Evolutionary conservation across 768 basidiomycete genomes (phyloP).

Genomic region (Butyriboletus loyo): DNA sequence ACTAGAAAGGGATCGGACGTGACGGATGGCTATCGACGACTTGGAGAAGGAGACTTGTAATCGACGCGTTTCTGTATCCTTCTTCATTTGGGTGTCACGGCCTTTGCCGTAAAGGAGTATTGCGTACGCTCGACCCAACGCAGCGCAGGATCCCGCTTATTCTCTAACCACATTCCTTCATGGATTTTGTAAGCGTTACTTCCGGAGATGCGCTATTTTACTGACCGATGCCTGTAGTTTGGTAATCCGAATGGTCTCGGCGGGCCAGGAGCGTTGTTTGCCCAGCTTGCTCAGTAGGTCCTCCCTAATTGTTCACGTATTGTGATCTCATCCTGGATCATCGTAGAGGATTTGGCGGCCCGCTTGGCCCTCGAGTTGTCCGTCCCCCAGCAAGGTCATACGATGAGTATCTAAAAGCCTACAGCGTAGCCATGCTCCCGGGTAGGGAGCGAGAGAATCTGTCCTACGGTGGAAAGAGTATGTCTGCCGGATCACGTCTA

Average conservation of each 20-base stretch:
- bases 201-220: neutral
- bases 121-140: constrained; percentile 23
- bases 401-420: constrained; percentile 92
- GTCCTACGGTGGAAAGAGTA: constrained; percentile 96
- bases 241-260: constrained; percentile 33
- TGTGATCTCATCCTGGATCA: constrained; percentile 17
- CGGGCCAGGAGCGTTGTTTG: constrained; percentile 59
- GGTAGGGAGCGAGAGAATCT: constrained; percentile 85
- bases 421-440: constrained; percentile 92
- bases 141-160: constrained; percentile 11
- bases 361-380: constrained; percentile 44
- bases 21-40: constrained; percentile 11
- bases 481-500: constrained; percentile 37
- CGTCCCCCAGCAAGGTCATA: constrained; percentile 68
- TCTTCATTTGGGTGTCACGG: constrained; percentile 28
- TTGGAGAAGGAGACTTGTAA: neutral
- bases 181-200: constrained; percentile 38
- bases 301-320: neutral
- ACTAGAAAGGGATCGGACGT: constrained; percentile 10
- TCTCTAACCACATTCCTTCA: constrained; percentile 24
- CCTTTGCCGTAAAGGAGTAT: constrained; percentile 28
- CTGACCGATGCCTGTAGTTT: constrained; percentile 33
- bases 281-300: constrained; percentile 61
- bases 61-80: constrained; percentile 20
- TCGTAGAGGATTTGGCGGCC: constrained; percentile 52